These are phyloP conservation scores for Cyphellophora europaea DNA, from an alignment of 2,329 filamentous ascomycete species.

Conservation along the genomic window DNA sequence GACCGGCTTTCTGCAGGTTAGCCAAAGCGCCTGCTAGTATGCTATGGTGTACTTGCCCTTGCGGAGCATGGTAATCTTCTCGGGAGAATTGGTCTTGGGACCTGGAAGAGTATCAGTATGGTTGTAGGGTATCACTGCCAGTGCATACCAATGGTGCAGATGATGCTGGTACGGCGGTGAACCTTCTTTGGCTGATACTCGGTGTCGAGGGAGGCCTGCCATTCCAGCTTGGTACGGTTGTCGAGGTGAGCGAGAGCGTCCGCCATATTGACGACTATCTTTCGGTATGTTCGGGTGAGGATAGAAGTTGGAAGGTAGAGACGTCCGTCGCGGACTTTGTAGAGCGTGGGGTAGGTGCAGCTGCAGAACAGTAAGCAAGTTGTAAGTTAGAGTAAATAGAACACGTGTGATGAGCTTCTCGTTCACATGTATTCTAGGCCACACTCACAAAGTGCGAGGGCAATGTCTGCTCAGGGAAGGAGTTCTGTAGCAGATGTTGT, in stretches of 20 bases:
- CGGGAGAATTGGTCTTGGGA: constrained; percentile 96
- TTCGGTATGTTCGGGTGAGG: too few species aligned
- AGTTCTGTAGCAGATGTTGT: too few species aligned
- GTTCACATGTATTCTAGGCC: too few species aligned
- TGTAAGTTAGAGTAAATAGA: too few species aligned
- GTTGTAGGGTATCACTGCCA: background rate
- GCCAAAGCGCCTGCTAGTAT: background rate
- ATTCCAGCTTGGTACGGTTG: constrained; percentile 63
- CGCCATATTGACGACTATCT: constrained; percentile 40
- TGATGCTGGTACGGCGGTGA: constrained; percentile 95
- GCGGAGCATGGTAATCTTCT: constrained; percentile 93
- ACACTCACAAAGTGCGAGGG: too few species aligned
- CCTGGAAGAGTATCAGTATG: constrained; percentile 33
- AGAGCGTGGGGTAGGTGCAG: too few species aligned
- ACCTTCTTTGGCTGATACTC: constrained; percentile 78
- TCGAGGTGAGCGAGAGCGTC: constrained; percentile 80
- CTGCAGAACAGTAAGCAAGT: too few species aligned
- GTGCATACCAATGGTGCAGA: constrained; percentile 78
- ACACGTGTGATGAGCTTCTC: too few species aligned
- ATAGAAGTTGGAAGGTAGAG: too few species aligned
- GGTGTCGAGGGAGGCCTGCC: constrained; percentile 74
- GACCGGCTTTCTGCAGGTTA: constrained; percentile 50
- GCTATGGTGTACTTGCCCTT: constrained; percentile 34
- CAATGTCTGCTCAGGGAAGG: too few species aligned
- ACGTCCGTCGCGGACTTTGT: too few species aligned